A percentile compares a stretch with the other conserved stretches of the same genome.
Evolutionary conservation across 1,284 basidiomycete genomes (phyloP).

Genomic region (Pyrrhoderma lamaoense): DNA sequence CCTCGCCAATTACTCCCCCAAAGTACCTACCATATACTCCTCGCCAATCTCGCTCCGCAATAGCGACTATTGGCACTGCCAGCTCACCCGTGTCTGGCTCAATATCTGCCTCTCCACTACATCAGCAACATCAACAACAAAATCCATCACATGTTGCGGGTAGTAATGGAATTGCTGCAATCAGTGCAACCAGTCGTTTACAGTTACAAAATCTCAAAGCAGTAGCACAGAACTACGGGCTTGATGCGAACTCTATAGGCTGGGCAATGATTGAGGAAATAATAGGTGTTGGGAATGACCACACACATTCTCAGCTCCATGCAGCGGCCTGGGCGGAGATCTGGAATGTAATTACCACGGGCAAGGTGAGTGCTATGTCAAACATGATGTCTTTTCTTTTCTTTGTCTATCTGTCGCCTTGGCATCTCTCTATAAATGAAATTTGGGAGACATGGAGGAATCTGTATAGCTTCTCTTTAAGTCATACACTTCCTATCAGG

Average conservation of each 20-base stretch:
- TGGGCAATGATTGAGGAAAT: constrained; percentile 82
- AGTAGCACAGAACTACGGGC: constrained; percentile 66
- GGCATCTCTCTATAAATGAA: too few relatives aligned
- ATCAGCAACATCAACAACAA: constrained; percentile 21
- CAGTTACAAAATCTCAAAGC: constrained; percentile 79
- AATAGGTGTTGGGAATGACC: constrained; percentile 50
- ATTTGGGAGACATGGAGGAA: too few relatives aligned
- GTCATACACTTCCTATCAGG: not conserved
- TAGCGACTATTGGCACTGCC: constrained; percentile 42
- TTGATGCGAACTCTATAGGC: constrained; percentile 64
- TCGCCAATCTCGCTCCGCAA: constrained; percentile 40
- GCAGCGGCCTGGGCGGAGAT: constrained; percentile 68
- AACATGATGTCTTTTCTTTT: not conserved
- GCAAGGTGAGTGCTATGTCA: constrained; percentile 46
- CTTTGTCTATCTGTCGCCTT: too few relatives aligned
- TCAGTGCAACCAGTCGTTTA: constrained; percentile 55
- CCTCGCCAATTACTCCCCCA: constrained; percentile 24
- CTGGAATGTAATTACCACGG: constrained; percentile 57
- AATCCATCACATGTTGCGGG: not conserved
- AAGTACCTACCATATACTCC: constrained; percentile 53
- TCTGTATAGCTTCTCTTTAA: too few relatives aligned
- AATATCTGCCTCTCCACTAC: constrained; percentile 29
- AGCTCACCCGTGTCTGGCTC: constrained; percentile 33
- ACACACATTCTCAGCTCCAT: constrained; percentile 14
- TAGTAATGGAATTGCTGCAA: constrained; percentile 25